These are phyloP conservation scores for Cordyceps tenuipes DNA, from an alignment of 2,329 filamentous ascomycete species.

Conservation along the genomic window DNA sequence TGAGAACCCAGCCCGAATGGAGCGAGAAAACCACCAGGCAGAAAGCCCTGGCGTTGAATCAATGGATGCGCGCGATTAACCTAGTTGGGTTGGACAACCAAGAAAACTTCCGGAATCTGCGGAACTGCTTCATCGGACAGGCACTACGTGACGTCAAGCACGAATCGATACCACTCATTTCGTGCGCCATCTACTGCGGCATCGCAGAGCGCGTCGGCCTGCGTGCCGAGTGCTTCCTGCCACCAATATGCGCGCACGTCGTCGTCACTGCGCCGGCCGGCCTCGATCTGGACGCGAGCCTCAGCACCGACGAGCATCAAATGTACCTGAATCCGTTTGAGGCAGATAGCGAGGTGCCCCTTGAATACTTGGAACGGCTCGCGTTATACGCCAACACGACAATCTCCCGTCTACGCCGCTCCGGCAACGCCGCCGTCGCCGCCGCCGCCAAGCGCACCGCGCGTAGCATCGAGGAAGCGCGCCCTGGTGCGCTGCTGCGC, in stretches of 20 bases:
- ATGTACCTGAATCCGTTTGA: constrained; percentile 85
- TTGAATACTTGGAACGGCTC: constrained; percentile 48
- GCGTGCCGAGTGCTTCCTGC: constrained; percentile 68
- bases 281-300: constrained; percentile 49
- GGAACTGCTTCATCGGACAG: constrained; percentile 82
- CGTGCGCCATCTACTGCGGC: constrained; percentile 76
- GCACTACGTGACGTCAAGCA: constrained; percentile 65
- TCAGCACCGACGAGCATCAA: constrained; percentile 30
- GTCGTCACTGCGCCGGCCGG: constrained; percentile 58
- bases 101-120: constrained; percentile 67
- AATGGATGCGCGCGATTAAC: constrained; percentile 59
- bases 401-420: constrained; percentile 47
- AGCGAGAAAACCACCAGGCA: constrained; percentile 50
- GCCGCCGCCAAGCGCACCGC: constrained; percentile 64
- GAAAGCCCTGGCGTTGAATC: constrained; percentile 59
- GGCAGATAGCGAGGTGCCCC: constrained; percentile 56
- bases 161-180: constrained; percentile 77
- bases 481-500: constrained; percentile 27
- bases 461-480: constrained; percentile 61
- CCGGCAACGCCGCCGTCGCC: constrained; percentile 52
- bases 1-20: constrained; percentile 42
- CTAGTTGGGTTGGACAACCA: constrained; percentile 63
- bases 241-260: constrained; percentile 78
- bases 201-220: constrained; percentile 68
- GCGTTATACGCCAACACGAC: constrained; percentile 42